A percentile compares a stretch with the other conserved stretches of the same genome.
phyloP scores from a whole-genome alignment of 2,329 filamentous ascomycete species.

The Apiospora arundinis region DNA sequence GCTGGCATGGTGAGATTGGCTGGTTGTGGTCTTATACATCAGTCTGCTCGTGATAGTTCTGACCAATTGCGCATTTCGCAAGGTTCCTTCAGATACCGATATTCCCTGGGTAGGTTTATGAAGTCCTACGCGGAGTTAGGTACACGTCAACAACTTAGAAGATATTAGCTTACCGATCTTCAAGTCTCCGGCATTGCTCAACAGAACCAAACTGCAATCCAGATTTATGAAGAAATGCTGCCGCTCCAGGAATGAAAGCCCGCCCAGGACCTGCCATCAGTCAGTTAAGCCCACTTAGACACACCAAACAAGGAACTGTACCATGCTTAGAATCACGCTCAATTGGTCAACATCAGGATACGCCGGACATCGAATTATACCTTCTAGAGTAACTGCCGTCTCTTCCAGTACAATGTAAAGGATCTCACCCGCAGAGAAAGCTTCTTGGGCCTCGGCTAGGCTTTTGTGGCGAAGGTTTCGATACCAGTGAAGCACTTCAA shows the following conservation, averaged over 20 bases:
- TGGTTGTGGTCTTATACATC: conserved; percentile 15
- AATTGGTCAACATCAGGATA: conserved; percentile 10
- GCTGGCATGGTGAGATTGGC: background rate
- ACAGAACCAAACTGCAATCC: background rate
- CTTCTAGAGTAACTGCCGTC: conserved; percentile 13
- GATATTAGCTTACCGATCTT: conserved; percentile 1
- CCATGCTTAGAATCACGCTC: conserved; percentile 2
- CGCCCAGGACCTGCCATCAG: conserved; percentile 2
- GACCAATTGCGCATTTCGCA: background rate
- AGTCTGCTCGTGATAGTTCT: conserved; percentile 5
- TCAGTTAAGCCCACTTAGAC: conserved; percentile 3
- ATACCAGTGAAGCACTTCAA: conserved; percentile 19
- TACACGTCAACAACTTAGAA: background rate
- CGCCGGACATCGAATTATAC: conserved; percentile 15
- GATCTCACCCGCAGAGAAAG: background rate
- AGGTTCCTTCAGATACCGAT: conserved; percentile 2
- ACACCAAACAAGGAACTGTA: background rate
- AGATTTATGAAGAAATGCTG: conserved; percentile 15
- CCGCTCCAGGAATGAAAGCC: conserved; percentile 1
- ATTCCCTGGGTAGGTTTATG: conserved; percentile 10
- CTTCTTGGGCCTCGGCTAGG: conserved; percentile 6
- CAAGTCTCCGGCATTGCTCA: background rate
- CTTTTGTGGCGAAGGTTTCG: conserved; percentile 12
- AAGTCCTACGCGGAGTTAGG: background rate
- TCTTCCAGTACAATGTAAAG: conserved; percentile 17